Base-by-base conservation (phyloP, 768 basidiomycete genomes). In the Cystobasidium onofrii region DNA sequence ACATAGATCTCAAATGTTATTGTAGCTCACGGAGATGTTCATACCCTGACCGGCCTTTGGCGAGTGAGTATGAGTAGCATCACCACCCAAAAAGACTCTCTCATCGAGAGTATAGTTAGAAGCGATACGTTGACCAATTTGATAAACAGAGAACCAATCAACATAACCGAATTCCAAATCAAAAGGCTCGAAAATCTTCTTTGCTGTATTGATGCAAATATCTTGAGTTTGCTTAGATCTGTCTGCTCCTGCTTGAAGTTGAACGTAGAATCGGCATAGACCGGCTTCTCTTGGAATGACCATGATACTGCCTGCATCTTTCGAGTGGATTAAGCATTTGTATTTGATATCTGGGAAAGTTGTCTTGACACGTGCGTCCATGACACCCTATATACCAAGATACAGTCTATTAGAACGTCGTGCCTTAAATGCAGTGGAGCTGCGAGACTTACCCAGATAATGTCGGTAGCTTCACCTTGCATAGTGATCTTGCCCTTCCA, bases 401-500 rank as follows among this genome's bases (percentile, higher is more conserved):
- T 31, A 12, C n/a, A n/a, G n/a, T n/a, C n/a, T n/a, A n/a, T n/a
- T n/a, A n/a, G n/a, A n/a, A n/a, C n/a, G n/a, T n/a, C n/a, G n/a
- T n/a, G n/a, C n/a, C n/a, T n/a, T n/a, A 12, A 43, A 6, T 44
- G 7, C 23, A 41, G 90, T 1, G 25, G 43, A 54, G 44, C 15
- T 7, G 12, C 10, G 20, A 39, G 6, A 71, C 69, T 71, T 54
- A 71, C 90, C 91, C 91, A 93, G 34, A 92, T 84, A 75, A 86
- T 89, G 67, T 85, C 83, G 15, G 80, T 84, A 72, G 89, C 88
- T 79, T 91, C 89, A 13, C 90, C 91, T 73, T 90, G 87, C 89
- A 91, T 89, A 1, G 80, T 78, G 60, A 92, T 89, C n/a, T 83
- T 83, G 20, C 77, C 77, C 71, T 77, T 72, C 74, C 73, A 77